Evolutionary conservation across 2,329 filamentous ascomycete species (phyloP), one percentile per base, ranked within the genome.

Genomic region (Cadophora luteo-olivacea): DNA sequence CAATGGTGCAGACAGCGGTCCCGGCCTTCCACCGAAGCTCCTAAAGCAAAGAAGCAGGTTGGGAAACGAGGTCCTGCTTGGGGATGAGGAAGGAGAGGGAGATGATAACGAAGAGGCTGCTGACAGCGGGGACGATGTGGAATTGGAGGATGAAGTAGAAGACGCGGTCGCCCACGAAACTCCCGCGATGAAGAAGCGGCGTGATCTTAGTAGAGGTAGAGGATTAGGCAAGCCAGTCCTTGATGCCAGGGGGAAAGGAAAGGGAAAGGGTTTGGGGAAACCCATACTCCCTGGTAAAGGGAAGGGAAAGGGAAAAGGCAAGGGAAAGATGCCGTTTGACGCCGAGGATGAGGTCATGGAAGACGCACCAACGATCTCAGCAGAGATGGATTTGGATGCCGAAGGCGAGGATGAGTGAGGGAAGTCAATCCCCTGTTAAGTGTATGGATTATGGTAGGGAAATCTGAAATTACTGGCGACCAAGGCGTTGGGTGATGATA

Each of bases 1-100:
- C 67, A 88, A 88, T 0, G 90, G 90, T 70, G 88, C 88, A 0
- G 86, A 87, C 41, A 90, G 88, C 73, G 88, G 88, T 0, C 88
- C 88, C 2, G 88, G 88, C 1, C 79, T 90, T 22, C 88, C 88
- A 0, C 88, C 88, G 2, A 83, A 82, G 57, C 57, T 75, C 14
- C 19, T 70, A 8, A 78, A 76, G 41, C 70, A 75, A 65, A 72
- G 73, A 67, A 78, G 77, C 64, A 73, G 69, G 58, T 68, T 79
- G 14, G 76, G 76, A 22, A 75, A 75, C 32, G 77, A 79, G 61
- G 74, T 78, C 16, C 61, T 75, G 11, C 72, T 78, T 54, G 76
- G 76, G 3, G 74, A 77, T 33, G 74, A 72, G 14, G 68, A 72
- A n/a, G 71, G 73, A 16, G 70, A 72, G 7, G 70, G 68, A 41